Base-by-base conservation (phyloP, 805 yeast genomes). In the Vanderwaltozyma polyspora region DNA sequence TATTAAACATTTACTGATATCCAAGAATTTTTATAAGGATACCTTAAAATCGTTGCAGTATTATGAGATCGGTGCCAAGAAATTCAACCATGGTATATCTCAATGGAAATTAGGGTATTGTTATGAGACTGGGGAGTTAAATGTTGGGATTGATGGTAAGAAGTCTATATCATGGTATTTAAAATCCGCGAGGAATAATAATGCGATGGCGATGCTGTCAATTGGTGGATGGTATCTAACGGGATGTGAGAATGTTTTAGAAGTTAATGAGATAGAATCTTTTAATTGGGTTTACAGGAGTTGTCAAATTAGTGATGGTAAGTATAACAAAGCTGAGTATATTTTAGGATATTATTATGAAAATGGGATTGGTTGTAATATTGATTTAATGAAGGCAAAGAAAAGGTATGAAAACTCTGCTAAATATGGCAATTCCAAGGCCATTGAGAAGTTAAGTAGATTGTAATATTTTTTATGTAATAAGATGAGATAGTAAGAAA, bases 161-260 rank as follows among this genome's bases (percentile, higher is more conserved):
- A 67, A 71, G 41, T 72, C 81, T 7, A 67, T 81, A 32, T 79
- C 79, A 11, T 82, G 89, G 87, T 82, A 80, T 54, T 63, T 77
- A 8, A 64, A 72, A 35, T 78, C 83, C 3, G 84, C 86, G 2
- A 43, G 41, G 3, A 34, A 36, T 19, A 38, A 35, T 13, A 43
- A 40, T 14, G 66, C 78, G 0, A 72, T 76, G 48, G 77, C 83
- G 3, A 79, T 80, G 51, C 63, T 81, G 51, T 84, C 83, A 0
- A 57, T 81, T 24, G 72, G 80, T 39, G 86, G 86, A 31, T 80
- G 89, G 87, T 74, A 76, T 45, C 64, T 80, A 10, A 75, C 85
- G 0, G 93, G 93, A 2, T 74, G 74, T 0, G 63, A 65, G 11
- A 72, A 66, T 2, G 59, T 72, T 1, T 52, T 80, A 28, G 58